These are phyloP conservation scores for Cladosporium sp. DNA, from an alignment of 2,329 filamentous ascomycete genomes.

Conservation along the genomic window DNA sequence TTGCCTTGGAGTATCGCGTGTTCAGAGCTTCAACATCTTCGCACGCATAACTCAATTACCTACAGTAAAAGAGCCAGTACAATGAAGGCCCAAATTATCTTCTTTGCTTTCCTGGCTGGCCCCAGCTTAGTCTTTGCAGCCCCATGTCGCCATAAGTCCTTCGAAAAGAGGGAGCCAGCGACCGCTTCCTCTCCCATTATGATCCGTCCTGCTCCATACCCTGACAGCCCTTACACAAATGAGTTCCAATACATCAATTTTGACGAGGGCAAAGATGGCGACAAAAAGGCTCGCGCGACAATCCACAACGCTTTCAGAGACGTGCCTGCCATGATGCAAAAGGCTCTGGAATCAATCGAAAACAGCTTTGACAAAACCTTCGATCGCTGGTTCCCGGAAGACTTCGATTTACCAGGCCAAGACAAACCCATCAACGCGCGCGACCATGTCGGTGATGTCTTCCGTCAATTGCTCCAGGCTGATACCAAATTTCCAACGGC, in stretches of 20 bases:
- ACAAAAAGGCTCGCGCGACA: neutral
- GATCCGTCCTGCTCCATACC: neutral
- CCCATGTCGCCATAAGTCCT: too few species aligned
- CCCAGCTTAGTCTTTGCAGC: too few species aligned
- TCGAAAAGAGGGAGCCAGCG: too few species aligned
- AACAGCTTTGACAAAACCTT: neutral
- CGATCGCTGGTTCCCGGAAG: neutral
- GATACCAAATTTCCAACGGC: neutral
- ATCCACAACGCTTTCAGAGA: neutral
- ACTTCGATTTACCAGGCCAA: neutral
- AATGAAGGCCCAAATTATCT: too few species aligned
- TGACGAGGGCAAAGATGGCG: neutral
- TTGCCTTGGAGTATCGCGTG: too few species aligned
- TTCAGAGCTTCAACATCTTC: too few species aligned
- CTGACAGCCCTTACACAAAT: conserved; percentile 3
- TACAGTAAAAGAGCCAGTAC: too few species aligned
- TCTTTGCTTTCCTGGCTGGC: too few species aligned
- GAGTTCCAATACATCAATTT: conserved; percentile 10
- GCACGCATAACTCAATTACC: too few species aligned
- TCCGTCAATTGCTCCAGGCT: neutral
- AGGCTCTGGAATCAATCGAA: too few species aligned
- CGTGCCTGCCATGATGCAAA: too few species aligned
- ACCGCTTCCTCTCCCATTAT: too few species aligned
- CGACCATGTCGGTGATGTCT: neutral
- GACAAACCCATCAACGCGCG: neutral